Conservation (phyloP, 305 asterid species). For the Fraxinus sp. region DNA sequence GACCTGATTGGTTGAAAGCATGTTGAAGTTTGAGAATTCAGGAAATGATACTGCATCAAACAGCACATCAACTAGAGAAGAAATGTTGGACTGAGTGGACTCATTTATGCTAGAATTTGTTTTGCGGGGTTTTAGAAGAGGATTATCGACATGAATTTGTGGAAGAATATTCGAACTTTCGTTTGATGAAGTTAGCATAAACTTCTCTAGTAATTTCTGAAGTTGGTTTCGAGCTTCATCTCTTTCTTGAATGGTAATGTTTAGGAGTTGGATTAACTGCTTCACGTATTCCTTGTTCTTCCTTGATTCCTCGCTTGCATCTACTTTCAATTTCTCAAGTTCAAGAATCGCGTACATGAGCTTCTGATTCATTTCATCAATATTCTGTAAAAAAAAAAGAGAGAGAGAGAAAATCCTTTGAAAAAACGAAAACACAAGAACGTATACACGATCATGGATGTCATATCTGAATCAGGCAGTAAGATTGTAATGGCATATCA, state of each 20-base stretch:
- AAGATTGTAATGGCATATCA: not conserved
- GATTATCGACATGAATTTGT: not conserved
- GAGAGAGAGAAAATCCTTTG: not conserved
- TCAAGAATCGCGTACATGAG: constrained; percentile 53
- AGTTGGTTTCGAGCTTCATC: constrained; percentile 37
- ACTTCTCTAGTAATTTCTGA: constrained; percentile 23
- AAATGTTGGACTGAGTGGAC: constrained; percentile 34
- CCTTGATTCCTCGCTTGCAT: constrained; percentile 51
- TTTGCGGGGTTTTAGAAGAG: not conserved
- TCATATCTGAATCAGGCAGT: not conserved
- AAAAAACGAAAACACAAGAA: not conserved
- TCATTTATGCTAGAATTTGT: constrained; percentile 18
- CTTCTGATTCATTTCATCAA: constrained; percentile 64
- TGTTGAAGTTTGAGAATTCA: constrained; percentile 42
- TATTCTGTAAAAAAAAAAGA: constrained; percentile 23
- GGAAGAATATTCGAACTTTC: not conserved
- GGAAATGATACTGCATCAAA: constrained; percentile 48
- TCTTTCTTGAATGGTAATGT: constrained; percentile 25
- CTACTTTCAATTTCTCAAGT: constrained; percentile 59
- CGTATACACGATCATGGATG: not conserved
- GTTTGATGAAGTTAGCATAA: not conserved
- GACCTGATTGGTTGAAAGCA: constrained; percentile 21
- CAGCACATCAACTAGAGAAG: constrained; percentile 37
- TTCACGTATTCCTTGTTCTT: constrained; percentile 41
- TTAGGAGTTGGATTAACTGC: constrained; percentile 24